These are phyloP conservation scores for Evernia prunastri DNA, from an alignment of 495 filamentous ascomycete genomes.

Conservation along the genomic window DNA sequence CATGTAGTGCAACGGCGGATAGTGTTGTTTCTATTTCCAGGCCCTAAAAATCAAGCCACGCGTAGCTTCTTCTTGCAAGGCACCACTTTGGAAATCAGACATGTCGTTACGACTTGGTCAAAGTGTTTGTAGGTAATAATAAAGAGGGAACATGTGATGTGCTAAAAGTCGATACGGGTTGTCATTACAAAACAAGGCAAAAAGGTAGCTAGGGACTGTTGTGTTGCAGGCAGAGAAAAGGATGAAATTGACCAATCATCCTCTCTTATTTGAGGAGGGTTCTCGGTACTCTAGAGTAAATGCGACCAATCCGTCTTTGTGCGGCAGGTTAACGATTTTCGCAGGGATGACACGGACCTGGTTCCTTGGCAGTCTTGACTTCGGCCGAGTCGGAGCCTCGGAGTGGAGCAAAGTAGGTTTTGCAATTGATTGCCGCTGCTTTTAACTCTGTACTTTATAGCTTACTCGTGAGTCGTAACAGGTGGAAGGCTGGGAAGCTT, in stretches of 20 bases:
- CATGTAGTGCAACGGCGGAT: neutral
- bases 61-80: neutral
- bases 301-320: neutral
- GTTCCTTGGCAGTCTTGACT: too few relatives aligned
- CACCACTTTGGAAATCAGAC: neutral
- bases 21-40: neutral
- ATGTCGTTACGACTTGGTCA: neutral
- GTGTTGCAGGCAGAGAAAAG: too few relatives aligned
- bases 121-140: too few relatives aligned
- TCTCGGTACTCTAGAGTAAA: too few relatives aligned
- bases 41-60: neutral
- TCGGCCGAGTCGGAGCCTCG: neutral
- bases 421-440: slow-evolving; percentile 13
- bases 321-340: slow-evolving; percentile 7
- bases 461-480: too few relatives aligned
- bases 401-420: too few relatives aligned
- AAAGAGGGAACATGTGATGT: too few relatives aligned
- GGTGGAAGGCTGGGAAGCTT: neutral
- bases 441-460: too few relatives aligned
- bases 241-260: slow-evolving; percentile 7
- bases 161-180: too few relatives aligned
- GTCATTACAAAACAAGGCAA: too few relatives aligned
- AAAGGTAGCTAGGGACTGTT: too few relatives aligned
- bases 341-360: slow-evolving; percentile 13
- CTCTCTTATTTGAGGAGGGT: too few relatives aligned